phyloP scores from a whole-genome alignment of 225 moss, liverwort and hornwort species.

The Bryum argenteum region DNA sequence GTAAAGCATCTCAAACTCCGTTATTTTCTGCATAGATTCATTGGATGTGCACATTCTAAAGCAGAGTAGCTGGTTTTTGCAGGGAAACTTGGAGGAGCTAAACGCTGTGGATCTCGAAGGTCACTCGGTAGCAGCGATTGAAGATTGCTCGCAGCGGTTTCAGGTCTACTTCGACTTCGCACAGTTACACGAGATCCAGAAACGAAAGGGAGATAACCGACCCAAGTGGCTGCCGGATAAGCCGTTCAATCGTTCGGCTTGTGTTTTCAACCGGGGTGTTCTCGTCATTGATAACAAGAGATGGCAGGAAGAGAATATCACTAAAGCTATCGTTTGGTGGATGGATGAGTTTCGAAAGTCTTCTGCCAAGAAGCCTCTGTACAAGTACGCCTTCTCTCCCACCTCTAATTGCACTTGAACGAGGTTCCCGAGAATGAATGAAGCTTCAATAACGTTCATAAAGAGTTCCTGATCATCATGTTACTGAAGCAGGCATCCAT shows the following conservation, averaged over 20 bases:
- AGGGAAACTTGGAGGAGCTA: conserved; percentile 84
- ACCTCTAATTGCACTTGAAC: background rate
- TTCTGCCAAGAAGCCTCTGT: conserved; percentile 60
- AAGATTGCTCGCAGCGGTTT: conserved; percentile 87
- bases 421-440: too few species aligned
- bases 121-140: conserved; percentile 76
- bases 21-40: background rate
- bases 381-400: conserved; percentile 56
- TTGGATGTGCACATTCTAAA: background rate
- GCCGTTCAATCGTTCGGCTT: conserved; percentile 63
- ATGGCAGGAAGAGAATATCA: conserved; percentile 77
- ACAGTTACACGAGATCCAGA: conserved; percentile 65
- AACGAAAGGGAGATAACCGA: conserved; percentile 44
- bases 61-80: conserved; percentile 16
- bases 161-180: conserved; percentile 80
- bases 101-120: conserved; percentile 66
- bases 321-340: conserved; percentile 89
- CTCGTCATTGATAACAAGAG: conserved; percentile 64
- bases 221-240: conserved; percentile 65
- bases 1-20: conserved; percentile 37
- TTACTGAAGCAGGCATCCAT: too few species aligned
- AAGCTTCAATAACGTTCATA: too few species aligned
- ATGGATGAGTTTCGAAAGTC: conserved; percentile 73
- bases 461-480: too few species aligned
- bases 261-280: conserved; percentile 88